Conservation (phyloP, 257 asterid species). For the Knoxia roxburghii region DNA sequence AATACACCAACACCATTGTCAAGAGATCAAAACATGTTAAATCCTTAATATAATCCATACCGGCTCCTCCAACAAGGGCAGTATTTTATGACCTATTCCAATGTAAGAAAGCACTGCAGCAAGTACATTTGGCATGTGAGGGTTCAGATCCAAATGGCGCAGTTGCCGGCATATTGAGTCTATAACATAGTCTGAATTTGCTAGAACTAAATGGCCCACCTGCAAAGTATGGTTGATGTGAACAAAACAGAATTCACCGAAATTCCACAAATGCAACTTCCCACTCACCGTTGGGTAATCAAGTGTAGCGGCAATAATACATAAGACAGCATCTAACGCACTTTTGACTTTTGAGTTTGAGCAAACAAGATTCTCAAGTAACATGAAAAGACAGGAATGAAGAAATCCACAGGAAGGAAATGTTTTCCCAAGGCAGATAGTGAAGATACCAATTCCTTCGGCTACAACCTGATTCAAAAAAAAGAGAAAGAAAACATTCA, state of each 20-base stretch:
- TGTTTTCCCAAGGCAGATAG: conserved; percentile 61
- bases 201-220: conserved; percentile 91
- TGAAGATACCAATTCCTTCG: conserved; percentile 83
- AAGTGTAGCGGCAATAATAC: conserved; percentile 53
- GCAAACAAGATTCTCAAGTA: conserved; percentile 88
- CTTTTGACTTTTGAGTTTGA: conserved; percentile 74
- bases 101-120: conserved; percentile 86
- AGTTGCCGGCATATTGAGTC: conserved; percentile 90
- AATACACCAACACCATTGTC: not conserved
- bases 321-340: conserved; percentile 75
- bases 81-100: conserved; percentile 78
- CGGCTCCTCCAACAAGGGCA: conserved; percentile 96
- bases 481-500: conserved; percentile 14
- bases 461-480: conserved; percentile 49
- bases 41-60: conserved; percentile 37
- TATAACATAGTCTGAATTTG: conserved; percentile 82
- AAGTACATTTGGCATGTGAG: conserved; percentile 87
- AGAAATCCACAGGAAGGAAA: conserved; percentile 90
- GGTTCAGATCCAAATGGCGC: conserved; percentile 87
- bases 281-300: conserved; percentile 72
- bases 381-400: conserved; percentile 77
- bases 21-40: conserved; percentile 8
- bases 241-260: conserved; percentile 14
- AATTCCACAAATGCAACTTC: conserved; percentile 22
- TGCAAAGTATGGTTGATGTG: conserved; percentile 34